These are phyloP conservation scores for Sclerotinia spermophila DNA, from an alignment of 2,329 filamentous ascomycete genomes.

Conservation along the genomic window DNA sequence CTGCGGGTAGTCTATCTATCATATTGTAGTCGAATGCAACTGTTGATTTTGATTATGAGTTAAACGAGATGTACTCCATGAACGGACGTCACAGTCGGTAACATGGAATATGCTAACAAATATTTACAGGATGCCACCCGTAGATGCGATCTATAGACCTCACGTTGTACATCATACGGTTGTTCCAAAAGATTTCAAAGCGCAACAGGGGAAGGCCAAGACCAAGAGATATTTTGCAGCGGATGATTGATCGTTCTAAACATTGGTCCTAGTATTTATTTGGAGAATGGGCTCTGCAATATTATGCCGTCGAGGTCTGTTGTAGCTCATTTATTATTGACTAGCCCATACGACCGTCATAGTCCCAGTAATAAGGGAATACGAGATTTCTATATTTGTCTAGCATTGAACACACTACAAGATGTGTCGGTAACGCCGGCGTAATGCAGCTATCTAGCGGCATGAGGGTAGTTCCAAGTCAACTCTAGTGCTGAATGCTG, in stretches of 20 bases:
- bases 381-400: neutral
- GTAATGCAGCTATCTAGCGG: neutral
- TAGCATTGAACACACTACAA: neutral
- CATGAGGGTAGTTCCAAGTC: neutral
- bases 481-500: neutral
- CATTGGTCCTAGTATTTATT: neutral
- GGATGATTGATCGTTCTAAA: constrained; percentile 40
- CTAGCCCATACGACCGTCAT: neutral
- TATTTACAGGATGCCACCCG: constrained; percentile 65
- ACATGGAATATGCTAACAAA: constrained; percentile 4
- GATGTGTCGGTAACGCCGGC: neutral
- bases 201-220: constrained; percentile 61
- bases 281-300: neutral
- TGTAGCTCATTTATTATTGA: too few species aligned
- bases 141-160: constrained; percentile 85
- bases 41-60: neutral
- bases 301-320: neutral
- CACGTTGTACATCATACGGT: constrained; percentile 90
- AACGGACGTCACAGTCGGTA: neutral
- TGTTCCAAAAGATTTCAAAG: constrained; percentile 65
- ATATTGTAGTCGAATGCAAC: too few species aligned
- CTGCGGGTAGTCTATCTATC: neutral
- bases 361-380: neutral
- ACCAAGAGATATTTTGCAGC: constrained; percentile 71
- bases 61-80: neutral